Evolutionary conservation across 2,329 filamentous ascomycete species (phyloP), one percentile per base, ranked within the genome.

Genomic region (Lecanicillium sp.): DNA sequence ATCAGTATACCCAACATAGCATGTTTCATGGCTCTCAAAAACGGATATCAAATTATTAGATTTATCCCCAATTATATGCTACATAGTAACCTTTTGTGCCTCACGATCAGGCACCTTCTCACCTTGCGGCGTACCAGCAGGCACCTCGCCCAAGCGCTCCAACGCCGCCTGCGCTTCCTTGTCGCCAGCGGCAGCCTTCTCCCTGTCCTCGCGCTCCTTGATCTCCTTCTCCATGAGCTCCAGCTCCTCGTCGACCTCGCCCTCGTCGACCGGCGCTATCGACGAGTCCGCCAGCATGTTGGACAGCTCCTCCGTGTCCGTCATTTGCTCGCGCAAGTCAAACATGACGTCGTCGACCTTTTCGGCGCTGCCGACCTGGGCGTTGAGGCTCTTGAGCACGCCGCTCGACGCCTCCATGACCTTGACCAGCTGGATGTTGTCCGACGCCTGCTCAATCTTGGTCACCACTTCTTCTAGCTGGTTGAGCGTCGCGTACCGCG

Each of bases 201-300:
- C 63, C 22, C 11, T 25, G 43, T 68, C 65, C 41, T 77, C 70
- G 53, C 74, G 72, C 52, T 66, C 66, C 46, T 54, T 61, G 49
- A 78, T 74, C 47, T 77, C 69, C 25, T 57, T 66, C 61, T 89
- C 80, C 64, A 98, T 66, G 4, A 72, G 80, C 48, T 84, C 83
- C 33, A 97, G 71, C 64, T 96, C 90, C 44, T 90, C 84, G 49
- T 96, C 88, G 40, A 97, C 77, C 57, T 94, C 89, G 15, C 55
- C 72, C 54, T 95, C 89, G 57, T 95, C 87, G 22, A 94, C 68
- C 1, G 58, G 59, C 29, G 51, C 55, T 12, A 62, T 65, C 11
- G 64, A 69, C 5, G 55, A 50, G 49, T 92, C 87, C 37, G 80
- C 79, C 45, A 97, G 73, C 29, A 90, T 81, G 40, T 73, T 77